A percentile compares a stretch with the other conserved stretches of the same genome.
phyloP scores from a whole-genome alignment of 2,329 filamentous ascomycete genomes.

The Emericellopsis atlantica region DNA sequence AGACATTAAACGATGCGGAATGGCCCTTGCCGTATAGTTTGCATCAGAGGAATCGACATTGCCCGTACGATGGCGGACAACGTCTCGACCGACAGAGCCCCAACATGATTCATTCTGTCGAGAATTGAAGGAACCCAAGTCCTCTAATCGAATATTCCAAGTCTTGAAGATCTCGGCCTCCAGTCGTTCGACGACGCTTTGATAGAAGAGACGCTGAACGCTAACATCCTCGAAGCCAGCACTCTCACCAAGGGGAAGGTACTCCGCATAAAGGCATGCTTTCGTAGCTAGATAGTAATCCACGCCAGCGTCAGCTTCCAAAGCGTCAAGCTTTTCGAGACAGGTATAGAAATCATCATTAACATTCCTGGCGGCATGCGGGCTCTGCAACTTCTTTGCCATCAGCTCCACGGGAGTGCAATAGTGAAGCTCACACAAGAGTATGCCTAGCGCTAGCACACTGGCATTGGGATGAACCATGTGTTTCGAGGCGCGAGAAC shows the following conservation, averaged over 20 bases:
- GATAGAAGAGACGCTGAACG: background rate
- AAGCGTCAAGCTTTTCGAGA: background rate
- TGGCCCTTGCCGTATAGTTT: background rate
- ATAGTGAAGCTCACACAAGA: background rate
- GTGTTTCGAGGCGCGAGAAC: no score
- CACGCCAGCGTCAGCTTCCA: background rate
- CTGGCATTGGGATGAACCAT: no score
- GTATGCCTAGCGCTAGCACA: no score
- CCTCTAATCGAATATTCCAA: background rate
- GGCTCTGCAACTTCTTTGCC: background rate
- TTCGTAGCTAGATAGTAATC: slow-evolving; percentile 1
- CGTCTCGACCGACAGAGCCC: background rate
- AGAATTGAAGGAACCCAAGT: background rate
- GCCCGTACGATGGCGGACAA: background rate
- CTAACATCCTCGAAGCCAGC: background rate
- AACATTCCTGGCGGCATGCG: background rate
- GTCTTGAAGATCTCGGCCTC: background rate
- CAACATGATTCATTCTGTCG: background rate
- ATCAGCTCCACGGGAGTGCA: background rate
- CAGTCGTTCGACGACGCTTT: background rate
- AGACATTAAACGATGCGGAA: background rate
- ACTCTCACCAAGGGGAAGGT: background rate
- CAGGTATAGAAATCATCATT: background rate
- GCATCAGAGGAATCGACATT: background rate
- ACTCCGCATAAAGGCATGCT: background rate